Conservation (phyloP, 2,329 filamentous ascomycete genomes). For the Epichloe brachyelytri region DNA sequence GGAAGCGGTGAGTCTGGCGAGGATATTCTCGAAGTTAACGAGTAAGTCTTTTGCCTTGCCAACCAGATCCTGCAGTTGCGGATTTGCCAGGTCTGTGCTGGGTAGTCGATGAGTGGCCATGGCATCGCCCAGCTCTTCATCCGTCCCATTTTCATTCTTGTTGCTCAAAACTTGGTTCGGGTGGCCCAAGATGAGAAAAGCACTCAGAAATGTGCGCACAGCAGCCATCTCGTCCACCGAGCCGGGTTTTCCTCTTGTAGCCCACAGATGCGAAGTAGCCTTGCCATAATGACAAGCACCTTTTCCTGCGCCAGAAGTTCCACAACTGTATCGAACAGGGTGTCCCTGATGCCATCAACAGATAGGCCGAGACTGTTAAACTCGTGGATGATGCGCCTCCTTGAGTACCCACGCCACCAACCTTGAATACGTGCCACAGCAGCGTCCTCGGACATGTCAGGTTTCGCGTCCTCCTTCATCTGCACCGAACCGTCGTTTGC, state of each 20-base stretch:
- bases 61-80: conserved; percentile 57
- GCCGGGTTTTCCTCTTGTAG: conserved; percentile 49
- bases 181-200: conserved; percentile 68
- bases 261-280: conserved; percentile 56
- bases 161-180: conserved; percentile 66
- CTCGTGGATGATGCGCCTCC: conserved; percentile 47
- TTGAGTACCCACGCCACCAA: conserved; percentile 51
- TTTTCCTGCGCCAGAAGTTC: conserved; percentile 52
- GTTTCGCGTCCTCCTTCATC: conserved; percentile 32
- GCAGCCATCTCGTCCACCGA: conserved; percentile 57
- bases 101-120: conserved; percentile 20
- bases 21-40: conserved; percentile 62
- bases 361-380: conserved; percentile 56
- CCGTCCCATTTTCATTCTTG: conserved; percentile 45
- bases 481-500: conserved; percentile 35
- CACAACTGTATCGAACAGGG: conserved; percentile 63
- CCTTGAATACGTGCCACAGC: conserved; percentile 56
- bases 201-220: conserved; percentile 64
- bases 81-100: conserved; percentile 40
- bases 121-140: conserved; percentile 37
- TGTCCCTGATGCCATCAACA: conserved; percentile 56
- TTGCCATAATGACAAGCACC: conserved; percentile 52
- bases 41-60: conserved; percentile 66
- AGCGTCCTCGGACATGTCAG: conserved; percentile 40
- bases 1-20: conserved; percentile 50